Evolutionary conservation across 176 grass and related monocot genomes (phyloP), one percentile per base, ranked within the genome.

Genomic region (Rhynchospora pubera): DNA sequence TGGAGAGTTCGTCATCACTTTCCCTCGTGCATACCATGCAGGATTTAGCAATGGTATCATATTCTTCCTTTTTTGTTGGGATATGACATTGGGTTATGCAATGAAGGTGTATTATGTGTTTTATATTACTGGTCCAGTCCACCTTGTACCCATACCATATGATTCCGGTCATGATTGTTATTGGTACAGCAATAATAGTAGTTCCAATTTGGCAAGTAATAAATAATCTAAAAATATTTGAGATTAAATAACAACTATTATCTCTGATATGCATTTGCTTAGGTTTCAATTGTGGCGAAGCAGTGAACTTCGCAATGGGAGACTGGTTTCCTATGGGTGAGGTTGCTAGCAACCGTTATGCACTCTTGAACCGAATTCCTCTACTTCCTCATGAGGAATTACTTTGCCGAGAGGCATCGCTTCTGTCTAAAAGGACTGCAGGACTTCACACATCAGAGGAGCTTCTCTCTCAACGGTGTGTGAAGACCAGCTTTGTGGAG

Each of bases 221-320:
- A 77, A 56, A 77, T 28, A 77, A 32, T 56, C 8, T 0, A 24
- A 77, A 22, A 32, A 10, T 56, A 77, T 32, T 76, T 56, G 50
- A 77, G 72, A 77, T 77, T 32, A 77, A 77, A 9, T 77, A 55
- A 56, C 7, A 11, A 56, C 14, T 77, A 6, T 30, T 32, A 32
- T 77, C 72, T 55, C 71, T 77, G 19, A 34, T 77, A 12, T 56
- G 12, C 72, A 77, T 77, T 77, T 56, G 47, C 24, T 56, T 73
- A 97, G 94, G 94, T 65, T 97, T 97, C 72, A 97, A 97, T 80
- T 97, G 94, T 81, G 94, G 94, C 5, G 94, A 97, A 85, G 94
- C 92, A 67, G 94, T 97, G 73, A 97, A 97, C 84, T 97, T 97
- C 53, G 94, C 94, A 28, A 89, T 77, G 42, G 73, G 85, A 2